Conservation (phyloP, 139 green algal genomes). For the Micractinium sp. region DNA sequence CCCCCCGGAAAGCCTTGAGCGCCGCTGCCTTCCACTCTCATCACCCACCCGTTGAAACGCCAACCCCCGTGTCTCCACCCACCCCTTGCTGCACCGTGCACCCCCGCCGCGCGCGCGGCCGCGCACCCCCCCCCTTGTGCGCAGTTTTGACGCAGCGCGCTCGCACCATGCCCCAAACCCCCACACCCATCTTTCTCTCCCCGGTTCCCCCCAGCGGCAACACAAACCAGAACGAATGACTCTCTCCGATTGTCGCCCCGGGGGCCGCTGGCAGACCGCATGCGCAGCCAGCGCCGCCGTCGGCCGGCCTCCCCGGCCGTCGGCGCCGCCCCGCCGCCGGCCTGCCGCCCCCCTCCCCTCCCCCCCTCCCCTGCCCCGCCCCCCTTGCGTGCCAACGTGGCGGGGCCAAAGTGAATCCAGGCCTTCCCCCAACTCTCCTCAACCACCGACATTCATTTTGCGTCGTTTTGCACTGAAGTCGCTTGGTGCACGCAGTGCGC, state of each 20-base stretch:
- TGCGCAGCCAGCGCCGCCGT: too few species aligned
- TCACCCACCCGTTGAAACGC: neutral
- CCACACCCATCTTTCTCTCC: neutral
- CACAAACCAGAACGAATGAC: neutral
- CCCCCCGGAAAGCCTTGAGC: neutral
- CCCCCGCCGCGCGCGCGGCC: neutral
- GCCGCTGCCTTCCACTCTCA: neutral
- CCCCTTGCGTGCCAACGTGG: too few species aligned
- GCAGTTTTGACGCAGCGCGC: constrained; percentile 6
- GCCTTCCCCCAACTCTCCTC: too few species aligned
- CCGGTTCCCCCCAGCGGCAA: neutral
- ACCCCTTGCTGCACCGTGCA: neutral
- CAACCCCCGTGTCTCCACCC: neutral
- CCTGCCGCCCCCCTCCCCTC: too few species aligned
- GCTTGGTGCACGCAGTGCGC: too few species aligned
- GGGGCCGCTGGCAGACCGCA: neutral
- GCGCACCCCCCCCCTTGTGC: neutral
- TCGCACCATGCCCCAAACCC: neutral
- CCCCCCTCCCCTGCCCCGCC: too few species aligned
- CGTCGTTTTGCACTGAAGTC: too few species aligned
- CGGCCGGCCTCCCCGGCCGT: too few species aligned
- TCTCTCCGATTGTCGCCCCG: neutral
- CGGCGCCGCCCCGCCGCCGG: too few species aligned
- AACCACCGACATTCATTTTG: too few species aligned
- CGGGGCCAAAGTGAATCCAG: too few species aligned